Conservation (phyloP, 2,329 filamentous ascomycete species). For the Fusarium sambucinum region DNA sequence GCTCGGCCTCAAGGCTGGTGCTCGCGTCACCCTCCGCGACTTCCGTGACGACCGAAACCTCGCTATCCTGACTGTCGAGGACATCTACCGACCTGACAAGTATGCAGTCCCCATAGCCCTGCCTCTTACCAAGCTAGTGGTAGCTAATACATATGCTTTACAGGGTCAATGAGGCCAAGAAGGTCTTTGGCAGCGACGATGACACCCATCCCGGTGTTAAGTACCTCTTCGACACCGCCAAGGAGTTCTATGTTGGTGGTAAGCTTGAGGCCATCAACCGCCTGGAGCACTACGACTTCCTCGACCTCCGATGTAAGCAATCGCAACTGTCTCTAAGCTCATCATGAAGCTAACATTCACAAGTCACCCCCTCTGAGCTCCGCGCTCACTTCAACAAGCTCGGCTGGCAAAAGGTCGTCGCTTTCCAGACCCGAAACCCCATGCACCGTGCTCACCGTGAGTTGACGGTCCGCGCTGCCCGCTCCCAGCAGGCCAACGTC, state of each 20-base stretch:
- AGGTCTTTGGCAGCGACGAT: conserved; percentile 93
- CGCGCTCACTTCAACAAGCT: conserved; percentile 99
- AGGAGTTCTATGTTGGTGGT: conserved; percentile 94
- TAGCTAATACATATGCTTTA: conserved; percentile 34
- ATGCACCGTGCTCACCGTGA: conserved; percentile 99
- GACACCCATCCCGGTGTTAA: conserved; percentile 92
- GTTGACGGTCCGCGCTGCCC: conserved; percentile 95
- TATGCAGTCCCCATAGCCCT: conserved; percentile 59
- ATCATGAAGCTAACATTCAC: conserved; percentile 22
- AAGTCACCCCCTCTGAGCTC: conserved; percentile 92
- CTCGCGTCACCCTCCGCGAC: conserved; percentile 89
- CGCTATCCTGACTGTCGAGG: conserved; percentile 94
- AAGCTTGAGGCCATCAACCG: conserved; percentile 96
- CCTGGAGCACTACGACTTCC: conserved; percentile 98
- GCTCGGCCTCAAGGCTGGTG: conserved; percentile 80
- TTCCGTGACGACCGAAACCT: conserved; percentile 96
- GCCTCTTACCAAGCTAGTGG: neutral
- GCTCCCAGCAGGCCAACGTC: conserved; percentile 96
- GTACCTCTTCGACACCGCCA: conserved; percentile 83
- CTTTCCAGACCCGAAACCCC: conserved; percentile 98
- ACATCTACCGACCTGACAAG: conserved; percentile 97
- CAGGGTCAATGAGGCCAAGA: conserved; percentile 87
- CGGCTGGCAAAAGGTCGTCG: conserved; percentile 96
- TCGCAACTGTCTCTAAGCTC: neutral
- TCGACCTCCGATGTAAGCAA: conserved; percentile 86